Evolutionary conservation across 106 monocot species (phyloP), one percentile per base, ranked within the genome.

Genomic region (Triglochin maritima): DNA sequence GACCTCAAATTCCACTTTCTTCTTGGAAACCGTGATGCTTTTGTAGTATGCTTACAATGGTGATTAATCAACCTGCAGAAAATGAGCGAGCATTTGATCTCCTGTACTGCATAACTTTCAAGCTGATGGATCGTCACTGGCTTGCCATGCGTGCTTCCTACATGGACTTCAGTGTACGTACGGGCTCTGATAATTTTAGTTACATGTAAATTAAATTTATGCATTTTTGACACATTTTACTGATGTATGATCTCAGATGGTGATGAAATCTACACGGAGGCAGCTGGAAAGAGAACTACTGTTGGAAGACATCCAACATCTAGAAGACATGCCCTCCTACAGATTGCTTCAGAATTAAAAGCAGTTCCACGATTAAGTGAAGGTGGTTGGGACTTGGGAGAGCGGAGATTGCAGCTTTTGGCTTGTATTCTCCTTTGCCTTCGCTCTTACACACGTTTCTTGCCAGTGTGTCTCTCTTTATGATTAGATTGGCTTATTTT

Each of bases 81-180:
- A 83, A 88, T 69, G 83, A 85, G 56, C 75, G 78, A 65, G 88
- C 88, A 6, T 93, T 93, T 67, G 92, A 93, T 68, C 62, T 93
- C 42, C 66, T 93, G 6, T 93, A 83, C 75, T 93, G 92, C 81
- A 83, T 93, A 52, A 75, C 89, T 62, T 94, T 94, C 77, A 89
- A 83, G 75, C 48, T 94, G 71, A 89, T 90, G 94, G 94, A 94
- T 83, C 85, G 83, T 46, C 82, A 81, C 49, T 95, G 94, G 90
- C 85, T 95, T 46, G 70, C 76, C 46, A 85, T 95, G 90, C 77
- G 72, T 76, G 94, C 94, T 17, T 79, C 85, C 0, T 90, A 95
- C 65, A 95, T 95, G 94, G 90, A 95, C 47, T 90, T 83, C 76
- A 87, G 79, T 67, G 87, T 83, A 53, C 6, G 47, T 15, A 5